A percentile compares a stretch with the other conserved stretches of the same genome.
These are phyloP conservation scores for Eutypella sp. DNA, from an alignment of 2,329 filamentous ascomycete genomes.

Conservation along the genomic window DNA sequence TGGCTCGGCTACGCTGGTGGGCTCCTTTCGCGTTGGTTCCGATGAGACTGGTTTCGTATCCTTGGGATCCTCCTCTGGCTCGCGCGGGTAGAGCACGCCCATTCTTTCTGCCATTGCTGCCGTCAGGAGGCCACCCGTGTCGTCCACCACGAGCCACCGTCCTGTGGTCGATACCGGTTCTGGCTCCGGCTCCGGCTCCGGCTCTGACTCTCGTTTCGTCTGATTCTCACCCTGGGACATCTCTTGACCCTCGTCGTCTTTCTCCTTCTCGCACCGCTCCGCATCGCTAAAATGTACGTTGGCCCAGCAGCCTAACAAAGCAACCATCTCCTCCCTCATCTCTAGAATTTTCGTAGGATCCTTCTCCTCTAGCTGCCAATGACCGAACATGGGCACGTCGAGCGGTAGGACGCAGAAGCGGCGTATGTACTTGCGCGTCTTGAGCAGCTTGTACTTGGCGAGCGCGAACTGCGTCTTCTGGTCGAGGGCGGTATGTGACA, in stretches of 20 bases:
- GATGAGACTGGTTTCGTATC: constrained; percentile 4
- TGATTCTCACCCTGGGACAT: constrained; percentile 19
- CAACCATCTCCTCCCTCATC: constrained; percentile 77
- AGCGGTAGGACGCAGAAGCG: constrained; percentile 81
- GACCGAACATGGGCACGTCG: constrained; percentile 69
- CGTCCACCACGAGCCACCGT: constrained; percentile 79
- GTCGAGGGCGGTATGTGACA: constrained; percentile 82
- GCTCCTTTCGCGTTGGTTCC: constrained; percentile 6
- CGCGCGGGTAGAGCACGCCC: constrained; percentile 62
- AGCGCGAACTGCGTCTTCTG: constrained; percentile 93
- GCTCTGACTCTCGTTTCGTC: constrained; percentile 15
- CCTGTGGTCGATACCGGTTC: constrained; percentile 31
- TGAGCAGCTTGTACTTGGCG: constrained; percentile 92
- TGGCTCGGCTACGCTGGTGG: constrained; percentile 1
- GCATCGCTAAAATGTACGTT: constrained; percentile 72
- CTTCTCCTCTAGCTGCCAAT: constrained; percentile 75
- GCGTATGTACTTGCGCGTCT: constrained; percentile 88
- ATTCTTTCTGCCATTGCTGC: constrained; percentile 85
- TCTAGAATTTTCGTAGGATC: constrained; percentile 80
- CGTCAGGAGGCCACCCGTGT: constrained; percentile 76
- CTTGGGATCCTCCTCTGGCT: constrained; percentile 22
- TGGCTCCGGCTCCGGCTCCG: constrained; percentile 20
- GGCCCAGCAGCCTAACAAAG: constrained; percentile 78
- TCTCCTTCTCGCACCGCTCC: constrained; percentile 22
- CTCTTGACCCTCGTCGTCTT: constrained; percentile 15